Conservation (phyloP, 1,139 yeast species). For the Arxiozyma bovina region DNA sequence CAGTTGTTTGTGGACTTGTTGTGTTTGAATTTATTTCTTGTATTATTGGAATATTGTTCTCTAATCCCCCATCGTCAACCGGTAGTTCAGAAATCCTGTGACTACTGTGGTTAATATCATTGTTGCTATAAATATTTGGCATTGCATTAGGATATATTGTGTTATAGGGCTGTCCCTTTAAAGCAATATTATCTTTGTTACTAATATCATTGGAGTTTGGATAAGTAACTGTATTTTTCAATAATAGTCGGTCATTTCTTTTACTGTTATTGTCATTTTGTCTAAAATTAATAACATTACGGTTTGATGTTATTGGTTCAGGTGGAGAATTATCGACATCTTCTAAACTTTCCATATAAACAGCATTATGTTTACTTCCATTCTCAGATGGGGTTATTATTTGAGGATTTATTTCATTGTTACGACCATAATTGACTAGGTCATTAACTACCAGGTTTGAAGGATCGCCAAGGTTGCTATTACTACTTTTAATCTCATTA, state of each 20-base stretch:
- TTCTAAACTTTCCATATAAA: slow-evolving; percentile 3
- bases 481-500: slow-evolving; percentile 10
- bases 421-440: neutral
- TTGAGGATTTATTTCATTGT: neutral
- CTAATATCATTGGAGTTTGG: slow-evolving; percentile 6
- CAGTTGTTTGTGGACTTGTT: neutral
- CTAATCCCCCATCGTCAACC: slow-evolving; percentile 18
- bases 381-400: neutral
- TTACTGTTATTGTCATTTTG: slow-evolving; percentile 6
- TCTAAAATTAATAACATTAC: neutral
- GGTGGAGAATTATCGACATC: slow-evolving; percentile 3
- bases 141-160: slow-evolving; percentile 1
- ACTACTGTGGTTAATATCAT: slow-evolving; percentile 8
- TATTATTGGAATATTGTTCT: neutral
- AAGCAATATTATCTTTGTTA: neutral
- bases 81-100: slow-evolving; percentile 23
- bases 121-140: neutral
- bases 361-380: neutral
- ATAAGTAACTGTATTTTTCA: slow-evolving; percentile 19
- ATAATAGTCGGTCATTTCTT: slow-evolving; percentile 17
- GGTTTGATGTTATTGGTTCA: neutral
- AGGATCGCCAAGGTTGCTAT: slow-evolving; percentile 1
- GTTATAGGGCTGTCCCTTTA: slow-evolving; percentile 3
- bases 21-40: slow-evolving; percentile 2
- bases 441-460: slow-evolving; percentile 8